Conservation (phyloP, 148 eudicot genomes). For the Vaccinium darrowii region DNA sequence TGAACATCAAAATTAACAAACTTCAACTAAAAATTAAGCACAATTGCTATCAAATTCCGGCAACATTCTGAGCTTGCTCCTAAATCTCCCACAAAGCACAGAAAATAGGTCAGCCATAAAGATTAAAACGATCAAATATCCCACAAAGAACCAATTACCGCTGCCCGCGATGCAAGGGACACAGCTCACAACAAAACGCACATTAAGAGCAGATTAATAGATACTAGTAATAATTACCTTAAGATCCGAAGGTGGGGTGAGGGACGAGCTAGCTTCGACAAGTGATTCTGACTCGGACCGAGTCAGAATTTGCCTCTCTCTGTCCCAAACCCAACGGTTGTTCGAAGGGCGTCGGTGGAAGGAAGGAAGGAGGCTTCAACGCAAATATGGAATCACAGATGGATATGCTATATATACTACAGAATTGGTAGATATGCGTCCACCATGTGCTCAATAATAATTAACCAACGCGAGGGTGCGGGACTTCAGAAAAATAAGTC, state of each 20-base stretch:
- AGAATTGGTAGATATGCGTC: not conserved
- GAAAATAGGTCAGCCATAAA: not conserved
- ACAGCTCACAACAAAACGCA: not conserved
- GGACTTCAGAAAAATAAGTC: too few relatives aligned
- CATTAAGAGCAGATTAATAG: not conserved
- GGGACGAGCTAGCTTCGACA: slow-evolving; percentile 1
- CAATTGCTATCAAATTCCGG: not conserved
- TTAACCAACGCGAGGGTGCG: too few relatives aligned
- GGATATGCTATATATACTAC: not conserved
- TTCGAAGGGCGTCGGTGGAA: not conserved
- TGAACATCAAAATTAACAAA: not conserved
- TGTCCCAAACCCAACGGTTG: not conserved
- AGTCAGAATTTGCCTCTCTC: slow-evolving; percentile 7
- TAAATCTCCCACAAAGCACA: not conserved
- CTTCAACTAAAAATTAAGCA: not conserved
- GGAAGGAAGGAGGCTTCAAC: not conserved
- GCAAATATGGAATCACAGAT: not conserved
- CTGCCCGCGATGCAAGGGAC: not conserved
- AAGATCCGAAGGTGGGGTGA: not conserved
- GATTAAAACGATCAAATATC: not conserved
- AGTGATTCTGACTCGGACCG: not conserved
- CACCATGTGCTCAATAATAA: too few relatives aligned
- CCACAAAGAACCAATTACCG: not conserved
- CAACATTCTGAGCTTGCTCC: not conserved
- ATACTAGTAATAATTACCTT: not conserved